Percentiles rank a stretch among this genome's conserved stretches.
These are phyloP conservation scores for Globisporangium cylindrosporum DNA, from an alignment of 352 stramenopile species.

Conservation along the genomic window DNA sequence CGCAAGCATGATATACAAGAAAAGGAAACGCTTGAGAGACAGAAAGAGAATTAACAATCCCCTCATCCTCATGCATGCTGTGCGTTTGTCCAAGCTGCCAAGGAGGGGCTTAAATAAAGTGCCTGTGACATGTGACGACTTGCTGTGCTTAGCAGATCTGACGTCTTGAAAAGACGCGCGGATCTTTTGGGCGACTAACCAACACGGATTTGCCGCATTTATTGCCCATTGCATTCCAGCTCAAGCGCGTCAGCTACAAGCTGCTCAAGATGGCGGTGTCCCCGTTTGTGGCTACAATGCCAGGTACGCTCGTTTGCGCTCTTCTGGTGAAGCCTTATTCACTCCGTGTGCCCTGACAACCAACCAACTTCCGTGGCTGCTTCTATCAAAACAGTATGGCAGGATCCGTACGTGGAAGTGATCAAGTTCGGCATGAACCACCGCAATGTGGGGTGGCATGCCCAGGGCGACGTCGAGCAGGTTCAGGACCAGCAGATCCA, in stretches of 20 bases:
- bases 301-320: constrained; percentile 21
- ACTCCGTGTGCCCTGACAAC: not conserved
- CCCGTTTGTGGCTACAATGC: constrained; percentile 24
- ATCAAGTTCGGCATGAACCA: constrained; percentile 75
- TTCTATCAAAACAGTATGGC: constrained; percentile 51
- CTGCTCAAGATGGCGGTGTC: constrained; percentile 19
- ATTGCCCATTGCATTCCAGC: not conserved
- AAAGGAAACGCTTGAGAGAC: not conserved
- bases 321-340: not conserved
- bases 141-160: not conserved
- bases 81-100: not conserved
- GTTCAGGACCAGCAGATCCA: constrained; percentile 57
- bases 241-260: not conserved
- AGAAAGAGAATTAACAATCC: constrained; percentile 4
- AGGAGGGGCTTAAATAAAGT: constrained; percentile 11
- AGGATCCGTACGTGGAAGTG: constrained; percentile 85
- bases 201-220: not conserved
- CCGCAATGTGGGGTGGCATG: constrained; percentile 45
- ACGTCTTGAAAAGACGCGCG: constrained; percentile 3
- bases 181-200: constrained; percentile 3
- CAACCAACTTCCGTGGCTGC: not conserved
- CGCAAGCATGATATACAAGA: not conserved
- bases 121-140: constrained; percentile 13
- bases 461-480: constrained; percentile 70
- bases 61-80: not conserved